These are phyloP conservation scores for Glycine latifolia DNA, from an alignment of 306 rosid species.

Conservation along the genomic window DNA sequence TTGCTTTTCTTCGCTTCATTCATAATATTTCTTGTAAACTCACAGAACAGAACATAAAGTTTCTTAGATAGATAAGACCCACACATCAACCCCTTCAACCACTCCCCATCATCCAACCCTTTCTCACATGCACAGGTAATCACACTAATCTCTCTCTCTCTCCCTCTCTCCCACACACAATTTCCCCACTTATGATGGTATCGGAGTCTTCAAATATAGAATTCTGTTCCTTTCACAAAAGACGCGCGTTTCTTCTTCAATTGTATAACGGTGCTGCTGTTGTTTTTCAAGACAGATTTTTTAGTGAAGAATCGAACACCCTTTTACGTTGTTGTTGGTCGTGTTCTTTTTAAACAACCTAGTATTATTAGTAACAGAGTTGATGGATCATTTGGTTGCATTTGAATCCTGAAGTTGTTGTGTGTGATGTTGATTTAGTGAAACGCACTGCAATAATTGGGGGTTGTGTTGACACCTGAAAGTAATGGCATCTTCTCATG, in stretches of 20 bases:
- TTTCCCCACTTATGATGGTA: neutral
- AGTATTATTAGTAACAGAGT: neutral
- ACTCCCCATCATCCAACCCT: no score
- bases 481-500: conserved; percentile 71
- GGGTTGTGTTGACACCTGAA: conserved; percentile 25
- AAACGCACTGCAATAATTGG: neutral
- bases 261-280: neutral
- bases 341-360: neutral
- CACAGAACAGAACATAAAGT: no score
- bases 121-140: neutral
- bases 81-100: neutral
- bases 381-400: neutral
- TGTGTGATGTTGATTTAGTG: conserved; percentile 5
- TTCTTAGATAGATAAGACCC: conserved; percentile 8
- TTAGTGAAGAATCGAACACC: neutral
- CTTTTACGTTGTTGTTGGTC: neutral
- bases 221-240: neutral
- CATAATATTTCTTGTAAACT: neutral
- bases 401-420: conserved; percentile 30
- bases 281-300: neutral
- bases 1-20: neutral
- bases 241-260: neutral
- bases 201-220: neutral
- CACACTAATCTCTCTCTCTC: no score
- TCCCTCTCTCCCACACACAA: neutral